Percentiles rank a stretch among this genome's conserved stretches.
Conservation (phyloP, 441 rosid genomes). For the Adansonia rubrostipa region DNA sequence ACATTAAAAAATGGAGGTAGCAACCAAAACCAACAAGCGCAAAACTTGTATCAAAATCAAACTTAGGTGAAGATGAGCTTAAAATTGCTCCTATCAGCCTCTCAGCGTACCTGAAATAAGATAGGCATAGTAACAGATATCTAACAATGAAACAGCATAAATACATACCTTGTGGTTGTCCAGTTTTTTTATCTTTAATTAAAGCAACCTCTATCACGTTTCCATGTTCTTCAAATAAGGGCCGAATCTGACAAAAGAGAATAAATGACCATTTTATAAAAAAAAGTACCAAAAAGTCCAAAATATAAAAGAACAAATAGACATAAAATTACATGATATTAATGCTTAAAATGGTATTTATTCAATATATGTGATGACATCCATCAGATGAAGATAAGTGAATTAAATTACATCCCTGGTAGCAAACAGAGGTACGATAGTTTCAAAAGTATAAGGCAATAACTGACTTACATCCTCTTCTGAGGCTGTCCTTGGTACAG, state of each 20-base stretch:
- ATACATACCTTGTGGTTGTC: slow-evolving; percentile 93
- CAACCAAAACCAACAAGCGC: slow-evolving; percentile 73
- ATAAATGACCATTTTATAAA: slow-evolving; percentile 6
- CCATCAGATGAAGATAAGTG: neutral
- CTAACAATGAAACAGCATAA: slow-evolving; percentile 42
- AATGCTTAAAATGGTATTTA: neutral
- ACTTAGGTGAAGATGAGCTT: slow-evolving; percentile 83
- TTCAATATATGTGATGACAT: neutral
- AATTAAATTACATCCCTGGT: neutral
- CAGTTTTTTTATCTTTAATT: slow-evolving; percentile 96
- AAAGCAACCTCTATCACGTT: slow-evolving; percentile 93
- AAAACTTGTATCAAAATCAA: slow-evolving; percentile 76
- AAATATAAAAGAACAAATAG: slow-evolving; percentile 5
- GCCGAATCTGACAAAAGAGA: slow-evolving; percentile 67
- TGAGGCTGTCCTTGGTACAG: slow-evolving; percentile 85
- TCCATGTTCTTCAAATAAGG: slow-evolving; percentile 88
- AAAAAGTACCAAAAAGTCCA: slow-evolving; percentile 13
- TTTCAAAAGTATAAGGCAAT: slow-evolving; percentile 15
- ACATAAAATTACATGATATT: neutral
- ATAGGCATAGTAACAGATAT: slow-evolving; percentile 48
- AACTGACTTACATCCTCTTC: slow-evolving; percentile 85
- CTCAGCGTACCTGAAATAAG: slow-evolving; percentile 84
- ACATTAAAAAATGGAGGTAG: slow-evolving; percentile 48
- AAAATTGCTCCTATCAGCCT: slow-evolving; percentile 93
- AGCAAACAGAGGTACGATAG: neutral